Conservation (phyloP, 345 rosid genomes). For the Carallia pectinifolia region DNA sequence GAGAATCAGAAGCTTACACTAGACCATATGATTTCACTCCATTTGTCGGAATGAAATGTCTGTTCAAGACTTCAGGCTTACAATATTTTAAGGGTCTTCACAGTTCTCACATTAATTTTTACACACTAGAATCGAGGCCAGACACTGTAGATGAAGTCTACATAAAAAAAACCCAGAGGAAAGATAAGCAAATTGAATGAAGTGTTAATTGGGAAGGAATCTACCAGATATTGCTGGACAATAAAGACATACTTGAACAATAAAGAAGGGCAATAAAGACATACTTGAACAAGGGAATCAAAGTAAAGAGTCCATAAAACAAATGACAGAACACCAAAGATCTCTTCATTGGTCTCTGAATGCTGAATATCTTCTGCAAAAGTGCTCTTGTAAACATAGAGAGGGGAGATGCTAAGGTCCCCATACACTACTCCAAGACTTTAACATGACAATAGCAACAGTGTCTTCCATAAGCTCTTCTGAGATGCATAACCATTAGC, state of each 20-base stretch:
- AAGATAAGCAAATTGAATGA: not conserved
- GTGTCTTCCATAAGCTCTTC: slow-evolving; percentile 88
- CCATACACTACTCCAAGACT: slow-evolving; percentile 99
- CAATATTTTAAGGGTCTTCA: no score
- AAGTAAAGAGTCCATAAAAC: slow-evolving; percentile 98
- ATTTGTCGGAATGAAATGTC: no score
- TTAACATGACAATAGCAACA: slow-evolving; percentile 82
- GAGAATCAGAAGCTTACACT: not conserved
- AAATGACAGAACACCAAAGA: slow-evolving; percentile 85
- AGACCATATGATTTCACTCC: no score
- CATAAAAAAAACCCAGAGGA: not conserved
- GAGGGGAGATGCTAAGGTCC: slow-evolving; percentile 91
- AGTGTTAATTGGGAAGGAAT: not conserved
- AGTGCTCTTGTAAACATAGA: slow-evolving; percentile 91
- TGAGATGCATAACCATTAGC: slow-evolving; percentile 20
- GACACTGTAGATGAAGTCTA: slow-evolving; percentile 60
- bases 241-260: no score
- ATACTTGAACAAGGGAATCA: slow-evolving; percentile 86
- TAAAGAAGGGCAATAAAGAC: slow-evolving; percentile 76
- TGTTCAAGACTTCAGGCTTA: no score
- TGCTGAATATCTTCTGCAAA: slow-evolving; percentile 96
- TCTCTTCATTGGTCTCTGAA: slow-evolving; percentile 93
- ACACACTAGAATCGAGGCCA: slow-evolving; percentile 47
- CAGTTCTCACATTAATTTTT: no score
- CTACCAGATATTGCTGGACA: slow-evolving; percentile 91